Evolutionary conservation across 2,329 filamentous ascomycete species (phyloP).

Genomic region (Davidsoniella neocaledoniae): DNA sequence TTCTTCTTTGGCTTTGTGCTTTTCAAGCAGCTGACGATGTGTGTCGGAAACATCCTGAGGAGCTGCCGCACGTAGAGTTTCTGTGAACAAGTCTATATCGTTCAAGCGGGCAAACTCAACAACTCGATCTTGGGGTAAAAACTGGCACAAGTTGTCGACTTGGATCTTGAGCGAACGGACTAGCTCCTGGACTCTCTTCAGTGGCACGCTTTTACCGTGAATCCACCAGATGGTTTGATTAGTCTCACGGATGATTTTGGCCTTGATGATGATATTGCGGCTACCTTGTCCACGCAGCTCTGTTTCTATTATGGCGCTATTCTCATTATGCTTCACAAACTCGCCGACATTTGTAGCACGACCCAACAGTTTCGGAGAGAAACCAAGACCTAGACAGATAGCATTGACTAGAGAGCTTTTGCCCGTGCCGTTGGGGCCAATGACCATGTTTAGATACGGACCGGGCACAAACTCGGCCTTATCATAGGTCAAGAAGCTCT

Average conservation of each 20-base stretch:
- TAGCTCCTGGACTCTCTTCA: constrained; percentile 49
- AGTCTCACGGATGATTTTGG: constrained; percentile 65
- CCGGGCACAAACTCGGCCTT: constrained; percentile 81
- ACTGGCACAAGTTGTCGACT: constrained; percentile 95
- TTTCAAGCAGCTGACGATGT: constrained; percentile 56
- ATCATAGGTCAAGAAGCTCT: constrained; percentile 90
- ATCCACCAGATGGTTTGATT: constrained; percentile 68
- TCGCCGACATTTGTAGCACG: constrained; percentile 72
- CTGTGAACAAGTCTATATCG: constrained; percentile 63
- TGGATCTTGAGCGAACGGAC: constrained; percentile 68
- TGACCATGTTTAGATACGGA: constrained; percentile 93
- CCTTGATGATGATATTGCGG: constrained; percentile 55
- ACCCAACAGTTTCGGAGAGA: constrained; percentile 64
- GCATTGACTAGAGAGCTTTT: constrained; percentile 97
- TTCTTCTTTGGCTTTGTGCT: constrained; percentile 37
- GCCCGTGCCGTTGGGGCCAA: constrained; percentile 94
- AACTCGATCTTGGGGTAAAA: constrained; percentile 88
- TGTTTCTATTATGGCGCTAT: constrained; percentile 70
- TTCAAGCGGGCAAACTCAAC: constrained; percentile 79
- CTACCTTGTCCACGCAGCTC: constrained; percentile 54
- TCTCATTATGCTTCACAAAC: constrained; percentile 80
- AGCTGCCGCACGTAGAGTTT: constrained; percentile 79
- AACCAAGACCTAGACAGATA: constrained; percentile 84
- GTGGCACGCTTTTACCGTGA: constrained; percentile 45
- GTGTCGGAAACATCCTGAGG: constrained; percentile 61